Conservation (phyloP, 306 rosid species). For the Sindora glabra region DNA sequence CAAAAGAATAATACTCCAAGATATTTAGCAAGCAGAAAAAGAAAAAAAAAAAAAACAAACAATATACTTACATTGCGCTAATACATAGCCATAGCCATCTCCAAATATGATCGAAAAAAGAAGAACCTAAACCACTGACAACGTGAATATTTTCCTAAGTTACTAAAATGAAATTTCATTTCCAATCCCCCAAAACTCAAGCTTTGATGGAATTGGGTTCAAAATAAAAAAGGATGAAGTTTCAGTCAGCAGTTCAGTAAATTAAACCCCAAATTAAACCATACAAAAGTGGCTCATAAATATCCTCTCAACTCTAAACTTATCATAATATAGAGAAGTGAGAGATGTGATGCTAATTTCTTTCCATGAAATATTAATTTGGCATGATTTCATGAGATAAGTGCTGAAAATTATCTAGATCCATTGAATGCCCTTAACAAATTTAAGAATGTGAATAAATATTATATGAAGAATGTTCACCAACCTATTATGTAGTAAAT, state of each 20-base stretch:
- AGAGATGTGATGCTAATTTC: background rate
- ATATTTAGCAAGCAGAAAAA: too few species aligned
- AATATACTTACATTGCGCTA: background rate
- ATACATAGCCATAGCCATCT: background rate
- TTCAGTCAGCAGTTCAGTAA: background rate
- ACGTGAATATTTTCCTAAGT: background rate
- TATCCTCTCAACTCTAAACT: background rate
- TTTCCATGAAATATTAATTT: too few species aligned
- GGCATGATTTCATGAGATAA: background rate
- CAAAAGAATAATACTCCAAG: background rate
- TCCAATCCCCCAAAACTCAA: background rate
- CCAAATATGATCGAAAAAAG: background rate
- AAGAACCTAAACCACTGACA: background rate
- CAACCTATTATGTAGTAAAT: constrained; percentile 35
- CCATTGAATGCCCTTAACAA: background rate
- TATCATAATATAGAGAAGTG: background rate
- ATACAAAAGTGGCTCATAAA: background rate
- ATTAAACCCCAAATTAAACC: background rate
- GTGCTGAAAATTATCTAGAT: background rate
- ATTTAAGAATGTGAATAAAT: background rate
- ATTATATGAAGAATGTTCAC: constrained; percentile 8
- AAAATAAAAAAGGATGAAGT: background rate
- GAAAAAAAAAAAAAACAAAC: background rate
- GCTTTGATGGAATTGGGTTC: background rate
- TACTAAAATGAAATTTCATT: background rate